Evolutionary conservation across 805 yeast species (phyloP).

Genomic region (Lipomyces starkeyi): DNA sequence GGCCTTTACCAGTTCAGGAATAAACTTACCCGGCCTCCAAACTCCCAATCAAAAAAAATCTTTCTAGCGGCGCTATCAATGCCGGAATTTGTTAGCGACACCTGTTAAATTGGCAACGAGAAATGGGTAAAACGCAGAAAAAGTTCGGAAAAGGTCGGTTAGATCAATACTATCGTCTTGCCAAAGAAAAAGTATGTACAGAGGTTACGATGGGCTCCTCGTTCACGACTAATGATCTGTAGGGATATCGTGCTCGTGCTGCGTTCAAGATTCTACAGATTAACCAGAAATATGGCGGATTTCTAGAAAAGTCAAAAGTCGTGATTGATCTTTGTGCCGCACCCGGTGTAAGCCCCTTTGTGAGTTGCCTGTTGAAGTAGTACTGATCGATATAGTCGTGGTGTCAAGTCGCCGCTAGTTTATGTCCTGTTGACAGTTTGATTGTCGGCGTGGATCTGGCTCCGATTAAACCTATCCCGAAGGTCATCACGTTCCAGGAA

Average conservation of each 20-base stretch:
- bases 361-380: not conserved
- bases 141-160: slow-evolving; percentile 90
- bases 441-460: slow-evolving; percentile 99
- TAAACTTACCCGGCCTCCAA: too few relatives aligned
- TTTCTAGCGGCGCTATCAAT: too few relatives aligned
- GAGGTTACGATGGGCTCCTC: not conserved
- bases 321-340: slow-evolving; percentile 99
- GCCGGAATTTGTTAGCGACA: too few relatives aligned
- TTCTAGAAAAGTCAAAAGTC: slow-evolving; percentile 90
- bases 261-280: slow-evolving; percentile 94
- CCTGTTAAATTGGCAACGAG: not conserved
- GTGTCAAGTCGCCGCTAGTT: slow-evolving; percentile 97
- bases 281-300: slow-evolving; percentile 95
- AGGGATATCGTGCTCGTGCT: slow-evolving; percentile 97
- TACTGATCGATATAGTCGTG: slow-evolving; percentile 60
- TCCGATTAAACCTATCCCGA: slow-evolving; percentile 95
- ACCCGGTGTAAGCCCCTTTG: slow-evolving; percentile 63
- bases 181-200: slow-evolving; percentile 75
- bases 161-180: slow-evolving; percentile 93
- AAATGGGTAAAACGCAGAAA: slow-evolving; percentile 39
- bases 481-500: slow-evolving; percentile 90
- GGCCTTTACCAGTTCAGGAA: too few relatives aligned
- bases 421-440: slow-evolving; percentile 87
- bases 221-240: not conserved
- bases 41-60: too few relatives aligned